These are phyloP conservation scores for Fusarium sp. DNA, from an alignment of 2,329 filamentous ascomycete genomes.

Conservation along the genomic window DNA sequence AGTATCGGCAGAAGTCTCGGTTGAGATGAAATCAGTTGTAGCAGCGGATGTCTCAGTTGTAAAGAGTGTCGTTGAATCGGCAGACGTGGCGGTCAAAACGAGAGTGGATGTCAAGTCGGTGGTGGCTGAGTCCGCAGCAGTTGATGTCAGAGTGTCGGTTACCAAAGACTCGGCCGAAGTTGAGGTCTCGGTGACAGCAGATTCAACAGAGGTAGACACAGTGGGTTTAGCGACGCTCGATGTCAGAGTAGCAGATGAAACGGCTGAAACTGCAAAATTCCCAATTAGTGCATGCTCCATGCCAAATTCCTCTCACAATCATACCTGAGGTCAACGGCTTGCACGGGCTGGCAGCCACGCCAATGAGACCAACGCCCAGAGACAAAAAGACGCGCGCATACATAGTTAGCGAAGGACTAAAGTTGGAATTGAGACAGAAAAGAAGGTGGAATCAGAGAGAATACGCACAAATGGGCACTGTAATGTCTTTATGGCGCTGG, in stretches of 20 bases:
- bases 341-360: background rate
- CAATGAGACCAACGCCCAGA: background rate
- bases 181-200: background rate
- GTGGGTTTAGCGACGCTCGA: background rate
- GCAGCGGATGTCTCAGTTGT: background rate
- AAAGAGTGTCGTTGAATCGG: background rate
- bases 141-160: background rate
- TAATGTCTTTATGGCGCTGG: background rate
- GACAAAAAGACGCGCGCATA: fast-evolving
- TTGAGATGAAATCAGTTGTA: background rate
- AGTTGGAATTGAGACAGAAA: background rate
- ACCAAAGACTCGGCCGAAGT: background rate
- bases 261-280: background rate
- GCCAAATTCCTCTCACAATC: fast-evolving
- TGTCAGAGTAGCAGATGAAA: background rate
- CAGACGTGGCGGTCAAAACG: background rate
- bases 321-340: background rate
- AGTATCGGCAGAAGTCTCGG: background rate
- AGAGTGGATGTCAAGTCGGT: background rate
- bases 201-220: background rate
- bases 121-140: background rate
- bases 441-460: background rate
- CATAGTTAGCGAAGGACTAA: background rate
- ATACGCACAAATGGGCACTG: background rate
- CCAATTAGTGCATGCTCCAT: background rate